These are phyloP conservation scores for Penicillium soppii DNA, from an alignment of 495 filamentous ascomycete species.

Conservation along the genomic window DNA sequence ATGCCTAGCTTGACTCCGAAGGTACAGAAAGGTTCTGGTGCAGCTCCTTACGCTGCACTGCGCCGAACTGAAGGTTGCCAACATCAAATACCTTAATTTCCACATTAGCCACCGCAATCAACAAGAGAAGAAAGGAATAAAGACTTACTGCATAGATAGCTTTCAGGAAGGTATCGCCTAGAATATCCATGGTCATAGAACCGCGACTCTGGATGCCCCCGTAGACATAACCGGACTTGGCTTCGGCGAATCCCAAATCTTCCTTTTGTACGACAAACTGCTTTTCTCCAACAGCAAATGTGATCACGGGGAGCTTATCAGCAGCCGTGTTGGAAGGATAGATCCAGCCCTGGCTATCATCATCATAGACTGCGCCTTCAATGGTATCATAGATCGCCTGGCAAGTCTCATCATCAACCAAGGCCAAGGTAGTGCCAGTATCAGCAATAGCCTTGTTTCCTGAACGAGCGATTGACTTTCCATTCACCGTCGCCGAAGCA, in stretches of 20 bases:
- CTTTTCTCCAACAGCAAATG: constrained; percentile 65
- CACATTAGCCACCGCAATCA: not conserved
- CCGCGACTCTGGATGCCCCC: constrained; percentile 77
- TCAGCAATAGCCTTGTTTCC: constrained; percentile 78
- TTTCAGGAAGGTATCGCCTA: constrained; percentile 74
- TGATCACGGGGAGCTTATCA: constrained; percentile 63
- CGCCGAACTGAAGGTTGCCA: constrained; percentile 68
- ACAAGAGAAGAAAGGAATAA: not conserved
- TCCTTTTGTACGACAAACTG: constrained; percentile 71
- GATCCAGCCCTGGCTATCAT: constrained; percentile 63
- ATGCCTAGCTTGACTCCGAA: constrained; percentile 7
- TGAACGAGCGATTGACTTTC: constrained; percentile 52
- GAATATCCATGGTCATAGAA: constrained; percentile 64
- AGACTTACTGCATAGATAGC: constrained; percentile 68
- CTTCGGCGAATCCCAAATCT: constrained; percentile 64
- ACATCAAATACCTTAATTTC: constrained; percentile 67
- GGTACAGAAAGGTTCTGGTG: constrained; percentile 46
- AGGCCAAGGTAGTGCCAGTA: constrained; percentile 72
- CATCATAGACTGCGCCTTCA: constrained; percentile 64
- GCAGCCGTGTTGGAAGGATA: constrained; percentile 58
- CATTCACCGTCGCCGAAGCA: constrained; percentile 58
- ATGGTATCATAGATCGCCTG: constrained; percentile 70
- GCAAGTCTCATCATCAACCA: constrained; percentile 65
- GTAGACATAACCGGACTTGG: constrained; percentile 60
- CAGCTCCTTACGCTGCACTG: constrained; percentile 61